These are phyloP conservation scores for Penicillium verhagenii DNA, from an alignment of 495 filamentous ascomycete species.

Conservation along the genomic window DNA sequence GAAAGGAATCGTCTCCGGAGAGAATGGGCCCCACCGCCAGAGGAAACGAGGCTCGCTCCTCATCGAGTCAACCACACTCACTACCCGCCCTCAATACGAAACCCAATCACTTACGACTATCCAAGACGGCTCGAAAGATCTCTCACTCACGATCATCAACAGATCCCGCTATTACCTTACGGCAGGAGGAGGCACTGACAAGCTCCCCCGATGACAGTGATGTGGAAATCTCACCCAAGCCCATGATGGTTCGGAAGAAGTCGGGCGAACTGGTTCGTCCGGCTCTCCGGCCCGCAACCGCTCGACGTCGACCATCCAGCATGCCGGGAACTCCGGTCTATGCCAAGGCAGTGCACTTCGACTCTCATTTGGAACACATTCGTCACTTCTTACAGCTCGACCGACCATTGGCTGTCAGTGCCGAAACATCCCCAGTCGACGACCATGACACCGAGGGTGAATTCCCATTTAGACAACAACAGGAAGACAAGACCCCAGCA, in stretches of 20 bases:
- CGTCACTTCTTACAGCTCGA: slow-evolving; percentile 93
- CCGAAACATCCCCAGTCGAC: slow-evolving; percentile 90
- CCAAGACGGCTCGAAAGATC: slow-evolving; percentile 61
- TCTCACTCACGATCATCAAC: slow-evolving; percentile 83
- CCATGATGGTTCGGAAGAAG: slow-evolving; percentile 93
- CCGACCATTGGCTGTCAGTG: slow-evolving; percentile 89
- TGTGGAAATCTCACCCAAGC: slow-evolving; percentile 55
- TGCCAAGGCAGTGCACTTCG: slow-evolving; percentile 93
- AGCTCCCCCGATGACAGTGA: slow-evolving; percentile 66
- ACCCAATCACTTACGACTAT: slow-evolving; percentile 37
- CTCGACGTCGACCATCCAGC: slow-evolving; percentile 78
- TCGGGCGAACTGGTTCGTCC: slow-evolving; percentile 95
- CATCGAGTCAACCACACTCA: slow-evolving; percentile 17
- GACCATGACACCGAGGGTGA: slow-evolving; percentile 77
- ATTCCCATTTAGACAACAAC: slow-evolving; percentile 75
- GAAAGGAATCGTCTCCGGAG: slow-evolving; percentile 60
- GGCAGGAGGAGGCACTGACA: slow-evolving; percentile 54
- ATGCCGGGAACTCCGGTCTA: slow-evolving; percentile 98
- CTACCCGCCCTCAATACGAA: slow-evolving; percentile 1
- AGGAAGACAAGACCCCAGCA: slow-evolving; percentile 46
- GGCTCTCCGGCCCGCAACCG: slow-evolving; percentile 72
- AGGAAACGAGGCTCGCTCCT: slow-evolving; percentile 34
- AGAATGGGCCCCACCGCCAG: slow-evolving; percentile 39
- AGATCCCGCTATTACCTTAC: slow-evolving; percentile 61
- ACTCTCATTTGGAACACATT: slow-evolving; percentile 90